phyloP scores from a whole-genome alignment of 2,329 filamentous ascomycete genomes.

The Colletotrichum sp. region DNA sequence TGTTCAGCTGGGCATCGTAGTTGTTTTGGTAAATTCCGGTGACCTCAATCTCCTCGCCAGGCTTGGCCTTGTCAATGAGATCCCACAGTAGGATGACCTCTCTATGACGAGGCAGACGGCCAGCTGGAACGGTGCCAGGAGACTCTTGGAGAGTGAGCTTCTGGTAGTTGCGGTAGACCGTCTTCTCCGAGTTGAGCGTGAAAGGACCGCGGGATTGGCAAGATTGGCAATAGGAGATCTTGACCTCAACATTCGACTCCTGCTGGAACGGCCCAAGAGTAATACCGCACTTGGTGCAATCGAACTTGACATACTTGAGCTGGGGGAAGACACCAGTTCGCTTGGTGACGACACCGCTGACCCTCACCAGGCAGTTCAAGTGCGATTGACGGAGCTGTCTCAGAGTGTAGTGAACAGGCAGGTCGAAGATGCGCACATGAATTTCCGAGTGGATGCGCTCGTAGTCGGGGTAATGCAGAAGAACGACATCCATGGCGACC shows the following conservation, averaged over 20 bases:
- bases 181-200: conserved; percentile 95
- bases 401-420: conserved; percentile 93
- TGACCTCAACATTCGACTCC: conserved; percentile 95
- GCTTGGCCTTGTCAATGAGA: conserved; percentile 94
- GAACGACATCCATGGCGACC: conserved; percentile 93
- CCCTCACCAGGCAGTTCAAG: conserved; percentile 92
- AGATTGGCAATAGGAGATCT: conserved; percentile 94
- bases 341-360: conserved; percentile 93
- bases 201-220: conserved; percentile 96
- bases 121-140: conserved; percentile 93
- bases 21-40: conserved; percentile 98
- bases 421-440: conserved; percentile 93
- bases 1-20: conserved; percentile 96
- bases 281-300: conserved; percentile 90
- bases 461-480: conserved; percentile 97
- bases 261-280: conserved; percentile 97
- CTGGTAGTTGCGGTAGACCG: conserved; percentile 98
- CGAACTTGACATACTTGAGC: conserved; percentile 97
- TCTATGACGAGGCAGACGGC: conserved; percentile 88
- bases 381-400: conserved; percentile 95
- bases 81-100: conserved; percentile 98
- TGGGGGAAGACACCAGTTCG: conserved; percentile 96
- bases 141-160: conserved; percentile 97
- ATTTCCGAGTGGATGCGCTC: conserved; percentile 98
- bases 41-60: conserved; percentile 96